Evolutionary conservation across 306 rosid species (phyloP).

Genomic region (Hippophae tibetana): DNA sequence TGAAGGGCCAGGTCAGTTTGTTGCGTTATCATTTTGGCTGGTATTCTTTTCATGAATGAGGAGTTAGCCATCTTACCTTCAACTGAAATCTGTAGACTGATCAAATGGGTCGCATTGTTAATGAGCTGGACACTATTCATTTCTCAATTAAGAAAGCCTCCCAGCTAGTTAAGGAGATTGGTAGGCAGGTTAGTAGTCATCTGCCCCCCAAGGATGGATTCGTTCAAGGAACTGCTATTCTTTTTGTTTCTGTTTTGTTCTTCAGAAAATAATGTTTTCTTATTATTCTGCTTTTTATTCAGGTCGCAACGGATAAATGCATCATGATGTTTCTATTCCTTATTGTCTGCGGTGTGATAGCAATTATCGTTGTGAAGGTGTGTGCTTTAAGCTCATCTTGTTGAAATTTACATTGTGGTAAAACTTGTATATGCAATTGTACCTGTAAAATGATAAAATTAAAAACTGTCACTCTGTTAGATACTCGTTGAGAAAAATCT

Average conservation of each 20-base stretch:
- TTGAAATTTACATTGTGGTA: neutral
- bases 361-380: slow-evolving; percentile 96
- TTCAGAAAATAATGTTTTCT: slow-evolving; percentile 14
- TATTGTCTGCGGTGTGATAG: slow-evolving; percentile 84
- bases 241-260: slow-evolving; percentile 4
- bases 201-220: neutral
- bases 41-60: neutral
- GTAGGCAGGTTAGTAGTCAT: slow-evolving; percentile 75
- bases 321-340: slow-evolving; percentile 91
- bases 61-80: slow-evolving; percentile 16
- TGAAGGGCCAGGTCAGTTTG: slow-evolving; percentile 87
- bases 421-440: neutral
- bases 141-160: slow-evolving; percentile 97
- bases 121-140: slow-evolving; percentile 94
- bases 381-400: slow-evolving; percentile 10
- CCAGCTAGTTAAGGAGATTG: slow-evolving; percentile 97
- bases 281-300: slow-evolving; percentile 12
- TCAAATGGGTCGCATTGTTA: slow-evolving; percentile 96
- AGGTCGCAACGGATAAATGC: slow-evolving; percentile 99
- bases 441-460: neutral
- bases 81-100: slow-evolving; percentile 58
- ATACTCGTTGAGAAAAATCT: too few relatives aligned
- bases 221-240: too few relatives aligned
- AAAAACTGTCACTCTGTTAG: too few relatives aligned
- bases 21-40: slow-evolving; percentile 14